Conservation (phyloP, 352 stramenopile species). For the Globisporangium alternatum region DNA sequence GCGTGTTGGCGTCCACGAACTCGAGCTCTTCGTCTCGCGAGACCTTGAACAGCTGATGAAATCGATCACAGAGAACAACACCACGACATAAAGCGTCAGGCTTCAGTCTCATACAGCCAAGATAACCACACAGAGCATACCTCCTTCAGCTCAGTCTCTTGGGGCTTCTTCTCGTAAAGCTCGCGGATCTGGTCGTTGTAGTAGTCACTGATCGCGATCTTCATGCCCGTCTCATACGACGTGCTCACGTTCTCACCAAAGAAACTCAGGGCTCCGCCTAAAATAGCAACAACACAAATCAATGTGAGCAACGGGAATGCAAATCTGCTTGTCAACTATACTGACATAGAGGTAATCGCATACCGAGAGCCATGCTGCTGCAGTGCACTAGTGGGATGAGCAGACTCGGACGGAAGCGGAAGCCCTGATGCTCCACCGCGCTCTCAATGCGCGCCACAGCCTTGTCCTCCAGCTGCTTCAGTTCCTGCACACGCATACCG, state of each 20-base stretch:
- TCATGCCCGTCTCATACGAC: constrained; percentile 71
- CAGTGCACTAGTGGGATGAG: constrained; percentile 49
- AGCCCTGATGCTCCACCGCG: constrained; percentile 30
- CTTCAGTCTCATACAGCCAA: not conserved
- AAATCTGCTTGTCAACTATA: not conserved
- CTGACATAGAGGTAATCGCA: not conserved
- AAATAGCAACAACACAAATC: not conserved
- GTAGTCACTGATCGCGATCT: constrained; percentile 79
- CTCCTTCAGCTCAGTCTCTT: constrained; percentile 69
- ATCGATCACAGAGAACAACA: not conserved
- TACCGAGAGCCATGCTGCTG: constrained; percentile 53
- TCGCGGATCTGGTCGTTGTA: constrained; percentile 90
- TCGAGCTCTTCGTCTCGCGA: constrained; percentile 70
- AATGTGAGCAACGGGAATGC: not conserved
- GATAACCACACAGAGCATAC: constrained; percentile 15
- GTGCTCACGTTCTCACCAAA: constrained; percentile 61
- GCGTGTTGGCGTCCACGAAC: constrained; percentile 60
- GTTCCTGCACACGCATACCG: constrained; percentile 24
- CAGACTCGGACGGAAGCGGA: constrained; percentile 75
- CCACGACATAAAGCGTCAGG: not conserved
- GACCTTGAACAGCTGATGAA: constrained; percentile 60
- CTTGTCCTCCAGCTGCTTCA: constrained; percentile 46
- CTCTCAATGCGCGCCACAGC: constrained; percentile 49
- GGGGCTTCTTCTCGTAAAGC: constrained; percentile 63
- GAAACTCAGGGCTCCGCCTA: constrained; percentile 41